A percentile compares a stretch with the other conserved stretches of the same genome.
Conservation (phyloP, 495 filamentous ascomycete genomes). For the Viridothelium virens region DNA sequence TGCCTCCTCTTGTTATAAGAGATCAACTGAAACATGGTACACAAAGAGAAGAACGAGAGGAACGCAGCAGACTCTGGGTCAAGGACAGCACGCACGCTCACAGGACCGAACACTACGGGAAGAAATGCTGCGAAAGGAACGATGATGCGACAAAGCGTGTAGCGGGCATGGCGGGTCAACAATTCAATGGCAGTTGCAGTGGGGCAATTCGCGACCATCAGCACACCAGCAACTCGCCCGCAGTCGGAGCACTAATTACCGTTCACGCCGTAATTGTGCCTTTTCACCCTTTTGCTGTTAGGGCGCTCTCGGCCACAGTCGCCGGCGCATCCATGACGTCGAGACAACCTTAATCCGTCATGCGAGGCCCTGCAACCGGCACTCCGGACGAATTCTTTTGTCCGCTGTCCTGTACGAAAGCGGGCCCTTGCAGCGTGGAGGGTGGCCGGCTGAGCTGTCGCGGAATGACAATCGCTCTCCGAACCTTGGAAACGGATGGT, state of each 20-base stretch:
- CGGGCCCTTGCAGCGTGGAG: constrained; percentile 7
- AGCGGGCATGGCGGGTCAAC: not conserved
- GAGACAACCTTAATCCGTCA: constrained; percentile 9
- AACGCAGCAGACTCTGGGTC: not conserved
- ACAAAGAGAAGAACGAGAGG: not conserved
- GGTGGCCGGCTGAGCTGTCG: not conserved
- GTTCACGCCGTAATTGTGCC: not conserved
- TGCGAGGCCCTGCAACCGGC: not conserved
- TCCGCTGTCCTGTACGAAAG: not conserved
- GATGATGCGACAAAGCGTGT: constrained; percentile 7
- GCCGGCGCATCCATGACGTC: constrained; percentile 12
- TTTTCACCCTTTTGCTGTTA: not conserved
- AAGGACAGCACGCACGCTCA: not conserved
- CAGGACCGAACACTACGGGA: not conserved
- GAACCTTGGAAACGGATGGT: constrained; percentile 3
- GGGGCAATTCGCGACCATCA: not conserved
- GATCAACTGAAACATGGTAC: not conserved
- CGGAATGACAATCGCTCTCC: not conserved
- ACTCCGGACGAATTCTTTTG: not conserved
- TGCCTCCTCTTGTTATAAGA: not conserved
- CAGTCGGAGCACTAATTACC: too few relatives aligned
- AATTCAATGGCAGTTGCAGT: not conserved
- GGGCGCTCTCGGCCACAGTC: not conserved
- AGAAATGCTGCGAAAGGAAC: constrained; percentile 3
- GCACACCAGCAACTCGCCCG: not conserved